These are phyloP conservation scores for Aspergillus ochraceoroseus DNA, from an alignment of 2,329 filamentous ascomycete species.

Conservation along the genomic window DNA sequence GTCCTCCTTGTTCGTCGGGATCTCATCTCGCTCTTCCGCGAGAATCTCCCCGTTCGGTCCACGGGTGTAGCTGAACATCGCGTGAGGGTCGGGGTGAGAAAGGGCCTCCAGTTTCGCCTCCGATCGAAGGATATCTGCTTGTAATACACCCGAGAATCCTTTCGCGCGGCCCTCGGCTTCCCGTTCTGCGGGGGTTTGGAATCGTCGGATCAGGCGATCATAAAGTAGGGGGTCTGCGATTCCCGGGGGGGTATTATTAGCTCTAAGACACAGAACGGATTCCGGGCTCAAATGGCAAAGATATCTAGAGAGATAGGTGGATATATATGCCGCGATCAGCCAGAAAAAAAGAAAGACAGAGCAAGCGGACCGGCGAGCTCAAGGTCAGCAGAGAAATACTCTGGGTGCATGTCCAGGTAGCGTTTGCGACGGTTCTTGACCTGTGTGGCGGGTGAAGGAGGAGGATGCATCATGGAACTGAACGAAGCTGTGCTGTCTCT, in stretches of 20 bases:
- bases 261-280: background rate
- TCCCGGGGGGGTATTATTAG: slow-evolving; percentile 23
- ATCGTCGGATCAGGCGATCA: slow-evolving; percentile 70
- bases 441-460: slow-evolving; percentile 44
- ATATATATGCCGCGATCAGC: slow-evolving; percentile 16
- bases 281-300: background rate
- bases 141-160: slow-evolving; percentile 72
- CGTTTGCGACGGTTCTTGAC: slow-evolving; percentile 72
- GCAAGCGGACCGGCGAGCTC: slow-evolving; percentile 55
- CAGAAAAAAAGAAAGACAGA: slow-evolving; percentile 25
- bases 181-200: slow-evolving; percentile 68
- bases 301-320: background rate
- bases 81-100: slow-evolving; percentile 49
- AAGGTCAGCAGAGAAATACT: slow-evolving; percentile 63
- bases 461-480: slow-evolving; percentile 28
- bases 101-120: slow-evolving; percentile 68
- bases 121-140: slow-evolving; percentile 69
- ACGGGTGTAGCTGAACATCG: slow-evolving; percentile 48
- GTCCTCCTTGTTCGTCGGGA: slow-evolving; percentile 58
- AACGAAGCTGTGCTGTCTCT: slow-evolving; percentile 7
- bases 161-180: slow-evolving; percentile 67
- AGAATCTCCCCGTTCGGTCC: slow-evolving; percentile 54
- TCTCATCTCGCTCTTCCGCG: slow-evolving; percentile 55
- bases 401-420: slow-evolving; percentile 66
- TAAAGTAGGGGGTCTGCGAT: slow-evolving; percentile 69